phyloP scores from a whole-genome alignment of 495 filamentous ascomycete species.

The Platismatia glauca region DNA sequence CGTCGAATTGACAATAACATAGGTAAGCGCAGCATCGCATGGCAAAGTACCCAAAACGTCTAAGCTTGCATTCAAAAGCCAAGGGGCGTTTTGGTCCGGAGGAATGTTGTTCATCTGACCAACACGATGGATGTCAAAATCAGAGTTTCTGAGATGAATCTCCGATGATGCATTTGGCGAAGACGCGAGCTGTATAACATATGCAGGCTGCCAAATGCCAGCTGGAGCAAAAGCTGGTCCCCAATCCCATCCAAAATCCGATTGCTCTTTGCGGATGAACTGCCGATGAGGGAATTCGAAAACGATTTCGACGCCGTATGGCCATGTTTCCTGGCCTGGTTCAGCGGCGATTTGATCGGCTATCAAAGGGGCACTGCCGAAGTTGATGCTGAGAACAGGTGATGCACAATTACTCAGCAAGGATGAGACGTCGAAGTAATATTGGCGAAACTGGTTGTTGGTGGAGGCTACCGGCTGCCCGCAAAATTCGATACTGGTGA shows the following conservation, averaged over 20 bases:
- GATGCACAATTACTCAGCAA: conserved; percentile 39
- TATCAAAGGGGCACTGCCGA: conserved; percentile 48
- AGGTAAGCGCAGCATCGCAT: conserved; percentile 37
- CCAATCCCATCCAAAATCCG: conserved; percentile 68
- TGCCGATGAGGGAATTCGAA: conserved; percentile 49
- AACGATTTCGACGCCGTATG: conserved; percentile 35
- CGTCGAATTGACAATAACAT: conserved; percentile 43
- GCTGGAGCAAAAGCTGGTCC: conserved; percentile 57
- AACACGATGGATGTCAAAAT: conserved; percentile 51
- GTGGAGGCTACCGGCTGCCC: conserved; percentile 51
- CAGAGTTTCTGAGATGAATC: conserved; percentile 48
- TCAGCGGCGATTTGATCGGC: conserved; percentile 45
- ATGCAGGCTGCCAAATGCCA: conserved; percentile 58
- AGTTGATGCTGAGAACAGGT: conserved; percentile 43
- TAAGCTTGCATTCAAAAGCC: conserved; percentile 62
- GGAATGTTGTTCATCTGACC: conserved; percentile 53
- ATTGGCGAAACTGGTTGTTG: conserved; percentile 66
- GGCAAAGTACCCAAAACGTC: conserved; percentile 52
- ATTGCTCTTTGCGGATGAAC: conserved; percentile 62
- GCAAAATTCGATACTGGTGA: conserved; percentile 54
- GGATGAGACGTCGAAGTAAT: conserved; percentile 54
- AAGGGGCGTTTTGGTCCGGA: conserved; percentile 52
- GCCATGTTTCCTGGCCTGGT: conserved; percentile 47
- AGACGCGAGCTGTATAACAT: conserved; percentile 43
- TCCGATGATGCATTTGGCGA: conserved; percentile 25